Percentiles rank a stretch among this genome's conserved stretches.
Evolutionary conservation across 441 rosid species (phyloP).

Genomic region (Daphne laureola): DNA sequence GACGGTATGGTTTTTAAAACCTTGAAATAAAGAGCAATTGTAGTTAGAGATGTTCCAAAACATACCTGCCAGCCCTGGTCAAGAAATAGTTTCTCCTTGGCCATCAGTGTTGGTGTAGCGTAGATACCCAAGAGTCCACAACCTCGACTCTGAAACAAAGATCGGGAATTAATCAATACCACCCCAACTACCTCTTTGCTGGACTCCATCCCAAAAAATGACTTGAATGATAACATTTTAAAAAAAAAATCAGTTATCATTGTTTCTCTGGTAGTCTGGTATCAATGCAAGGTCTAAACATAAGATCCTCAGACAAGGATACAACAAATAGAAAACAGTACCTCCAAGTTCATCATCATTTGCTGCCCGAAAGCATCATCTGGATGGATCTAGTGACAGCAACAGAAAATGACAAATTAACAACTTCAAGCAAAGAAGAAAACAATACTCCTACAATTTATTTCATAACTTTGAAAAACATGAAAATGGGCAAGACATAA

Average conservation of each 20-base stretch:
- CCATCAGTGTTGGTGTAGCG: constrained; percentile 75
- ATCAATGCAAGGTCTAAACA: not conserved
- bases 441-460: too few relatives aligned
- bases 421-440: not conserved
- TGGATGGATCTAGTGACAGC: constrained; percentile 69
- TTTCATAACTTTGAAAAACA: constrained; percentile 8
- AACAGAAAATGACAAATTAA: constrained; percentile 13
- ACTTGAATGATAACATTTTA: too few relatives aligned
- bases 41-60: constrained; percentile 8
- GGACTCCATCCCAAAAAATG: too few relatives aligned
- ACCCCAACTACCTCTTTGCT: too few relatives aligned
- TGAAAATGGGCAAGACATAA: not conserved
- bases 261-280: too few relatives aligned
- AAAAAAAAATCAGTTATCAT: too few relatives aligned
- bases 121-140: constrained; percentile 80
- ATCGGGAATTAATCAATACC: too few relatives aligned
- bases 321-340: constrained; percentile 10
- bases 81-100: constrained; percentile 78
- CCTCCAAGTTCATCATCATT: constrained; percentile 96
- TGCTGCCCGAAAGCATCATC: constrained; percentile 98
- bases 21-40: constrained; percentile 8
- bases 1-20: too few relatives aligned
- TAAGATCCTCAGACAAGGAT: too few relatives aligned
- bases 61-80: constrained; percentile 96
- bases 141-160: constrained; percentile 69